Percentiles rank a stretch among this genome's conserved stretches.
phyloP scores from a whole-genome alignment of 2,329 filamentous ascomycete species.

The Seiridium unicorne region DNA sequence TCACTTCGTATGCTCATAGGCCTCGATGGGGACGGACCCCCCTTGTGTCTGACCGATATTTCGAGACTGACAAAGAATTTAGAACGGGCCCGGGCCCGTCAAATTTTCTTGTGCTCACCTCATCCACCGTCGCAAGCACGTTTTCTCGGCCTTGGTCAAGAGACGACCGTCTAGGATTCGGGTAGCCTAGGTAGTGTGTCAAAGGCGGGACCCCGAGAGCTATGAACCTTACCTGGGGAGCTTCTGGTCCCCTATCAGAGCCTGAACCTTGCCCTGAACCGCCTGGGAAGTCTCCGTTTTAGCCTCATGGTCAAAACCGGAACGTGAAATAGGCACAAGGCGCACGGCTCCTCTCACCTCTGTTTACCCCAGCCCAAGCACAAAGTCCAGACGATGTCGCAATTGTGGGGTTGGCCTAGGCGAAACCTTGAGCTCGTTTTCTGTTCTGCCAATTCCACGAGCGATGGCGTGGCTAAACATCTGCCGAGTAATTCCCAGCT shows the following conservation, averaged over 20 bases:
- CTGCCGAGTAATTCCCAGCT: neutral
- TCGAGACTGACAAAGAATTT: neutral
- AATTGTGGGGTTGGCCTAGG: constrained; percentile 3
- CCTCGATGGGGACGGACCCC: neutral
- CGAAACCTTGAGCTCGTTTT: constrained; percentile 4
- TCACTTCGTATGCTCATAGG: neutral
- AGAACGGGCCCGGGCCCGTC: neutral
- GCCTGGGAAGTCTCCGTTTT: neutral
- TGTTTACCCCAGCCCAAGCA: neutral
- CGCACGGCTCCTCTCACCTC: neutral
- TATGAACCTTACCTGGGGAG: neutral
- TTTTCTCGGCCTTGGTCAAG: neutral
- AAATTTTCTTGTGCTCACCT: neutral
- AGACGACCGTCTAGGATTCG: neutral
- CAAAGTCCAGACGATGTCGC: neutral
- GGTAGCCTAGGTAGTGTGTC: neutral
- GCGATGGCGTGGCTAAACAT: neutral
- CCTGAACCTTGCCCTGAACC: neutral
- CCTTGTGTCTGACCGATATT: constrained; percentile 5
- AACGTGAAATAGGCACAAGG: neutral
- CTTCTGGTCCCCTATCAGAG: neutral
- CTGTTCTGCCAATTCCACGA: neutral
- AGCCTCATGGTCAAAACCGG: neutral
- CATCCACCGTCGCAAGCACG: constrained; percentile 1
- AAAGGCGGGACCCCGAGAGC: neutral